Percentiles rank a stretch among this genome's conserved stretches.
Evolutionary conservation across 352 stramenopile species (phyloP).

Genomic region (Elongisporangium prolatum): DNA sequence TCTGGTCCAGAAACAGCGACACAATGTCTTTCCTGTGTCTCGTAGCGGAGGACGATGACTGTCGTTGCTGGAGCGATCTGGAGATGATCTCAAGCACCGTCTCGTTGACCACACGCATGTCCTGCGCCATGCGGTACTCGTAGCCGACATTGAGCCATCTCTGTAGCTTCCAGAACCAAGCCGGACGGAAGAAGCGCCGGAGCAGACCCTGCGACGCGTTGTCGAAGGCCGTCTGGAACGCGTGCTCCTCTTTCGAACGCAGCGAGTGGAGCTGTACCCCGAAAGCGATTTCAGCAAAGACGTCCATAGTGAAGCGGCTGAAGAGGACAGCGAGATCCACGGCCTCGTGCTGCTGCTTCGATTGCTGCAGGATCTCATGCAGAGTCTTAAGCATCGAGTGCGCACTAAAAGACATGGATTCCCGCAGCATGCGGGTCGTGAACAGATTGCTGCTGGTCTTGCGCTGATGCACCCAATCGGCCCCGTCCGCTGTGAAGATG

Average conservation of each 20-base stretch:
- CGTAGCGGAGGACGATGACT: background rate
- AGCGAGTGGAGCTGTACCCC: slow-evolving; percentile 26
- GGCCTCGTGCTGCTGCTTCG: slow-evolving; percentile 5
- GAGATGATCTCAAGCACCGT: slow-evolving; percentile 28
- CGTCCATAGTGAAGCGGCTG: slow-evolving; percentile 36
- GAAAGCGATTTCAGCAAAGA: slow-evolving; percentile 41
- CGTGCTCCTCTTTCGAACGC: slow-evolving; percentile 12
- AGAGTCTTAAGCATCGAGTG: slow-evolving; percentile 19
- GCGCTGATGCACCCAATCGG: slow-evolving; percentile 65
- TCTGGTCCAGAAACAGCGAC: slow-evolving; percentile 36
- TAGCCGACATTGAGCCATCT: slow-evolving; percentile 24
- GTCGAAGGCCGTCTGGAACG: slow-evolving; percentile 35
- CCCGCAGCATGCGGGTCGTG: slow-evolving; percentile 46
- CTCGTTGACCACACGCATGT: slow-evolving; percentile 28
- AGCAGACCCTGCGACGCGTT: slow-evolving; percentile 19
- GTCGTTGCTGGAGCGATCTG: slow-evolving; percentile 14
- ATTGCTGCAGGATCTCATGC: slow-evolving; percentile 20
- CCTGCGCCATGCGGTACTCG: slow-evolving; percentile 24
- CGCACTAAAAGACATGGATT: slow-evolving; percentile 42
- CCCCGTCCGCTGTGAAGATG: slow-evolving; percentile 73
- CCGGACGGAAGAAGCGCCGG: slow-evolving; percentile 28
- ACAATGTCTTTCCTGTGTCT: slow-evolving; percentile 23
- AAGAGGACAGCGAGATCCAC: slow-evolving; percentile 23
- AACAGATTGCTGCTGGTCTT: slow-evolving; percentile 89
- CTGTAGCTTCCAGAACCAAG: slow-evolving; percentile 36